A percentile compares a stretch with the other conserved stretches of the same genome.
Evolutionary conservation across 768 basidiomycete species (phyloP).

Genomic region (Cystobasidium onofrii): DNA sequence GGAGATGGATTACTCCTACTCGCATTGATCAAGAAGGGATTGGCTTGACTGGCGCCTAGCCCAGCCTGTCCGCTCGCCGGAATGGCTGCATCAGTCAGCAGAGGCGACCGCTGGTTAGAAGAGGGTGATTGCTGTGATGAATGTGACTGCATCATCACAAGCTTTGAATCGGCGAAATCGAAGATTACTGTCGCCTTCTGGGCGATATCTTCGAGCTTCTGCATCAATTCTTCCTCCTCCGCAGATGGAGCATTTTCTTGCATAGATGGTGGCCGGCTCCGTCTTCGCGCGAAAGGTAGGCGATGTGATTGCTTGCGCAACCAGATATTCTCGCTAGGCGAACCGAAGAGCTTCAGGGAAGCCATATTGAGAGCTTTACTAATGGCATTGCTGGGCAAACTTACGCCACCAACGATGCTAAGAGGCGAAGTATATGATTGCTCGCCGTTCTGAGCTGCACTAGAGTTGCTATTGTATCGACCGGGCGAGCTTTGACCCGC

Average conservation of each 20-base stretch:
- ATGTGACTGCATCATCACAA: slow-evolving; percentile 79
- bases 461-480: slow-evolving; percentile 14
- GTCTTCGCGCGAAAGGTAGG: slow-evolving; percentile 35
- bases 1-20: slow-evolving; percentile 22
- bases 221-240: slow-evolving; percentile 45
- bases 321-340: slow-evolving; percentile 41
- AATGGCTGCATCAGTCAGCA: slow-evolving; percentile 34
- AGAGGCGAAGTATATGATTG: slow-evolving; percentile 42
- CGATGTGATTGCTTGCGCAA: slow-evolving; percentile 34
- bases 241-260: slow-evolving; percentile 36
- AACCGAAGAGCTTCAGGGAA: slow-evolving; percentile 47
- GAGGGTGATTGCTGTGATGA: slow-evolving; percentile 49
- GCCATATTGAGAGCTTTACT: slow-evolving; percentile 47
- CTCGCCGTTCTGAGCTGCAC: background rate
- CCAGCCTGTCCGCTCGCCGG: slow-evolving; percentile 14
- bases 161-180: slow-evolving; percentile 80
- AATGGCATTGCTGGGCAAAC: slow-evolving; percentile 44
- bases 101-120: slow-evolving; percentile 32
- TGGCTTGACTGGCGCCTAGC: slow-evolving; percentile 8
- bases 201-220: slow-evolving; percentile 74
- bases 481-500: slow-evolving; percentile 39
- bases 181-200: slow-evolving; percentile 92
- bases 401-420: slow-evolving; percentile 41
- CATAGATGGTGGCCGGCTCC: slow-evolving; percentile 35
- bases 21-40: slow-evolving; percentile 37